phyloP scores from a whole-genome alignment of 768 basidiomycete genomes.

The Hypholoma fasciculare region DNA sequence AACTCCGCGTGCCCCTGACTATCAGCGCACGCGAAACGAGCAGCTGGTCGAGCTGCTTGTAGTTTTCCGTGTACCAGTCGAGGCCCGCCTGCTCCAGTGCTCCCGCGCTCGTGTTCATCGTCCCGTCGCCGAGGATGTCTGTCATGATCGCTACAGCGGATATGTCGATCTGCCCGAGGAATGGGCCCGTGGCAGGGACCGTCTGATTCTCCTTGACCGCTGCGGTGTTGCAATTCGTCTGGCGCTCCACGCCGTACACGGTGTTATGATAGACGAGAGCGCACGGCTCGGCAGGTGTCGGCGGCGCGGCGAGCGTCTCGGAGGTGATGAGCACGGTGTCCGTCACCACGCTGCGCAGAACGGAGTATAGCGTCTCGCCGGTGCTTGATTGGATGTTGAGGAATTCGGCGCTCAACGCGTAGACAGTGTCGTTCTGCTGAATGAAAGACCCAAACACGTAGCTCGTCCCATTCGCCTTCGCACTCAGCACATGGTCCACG shows the following conservation, averaged over 20 bases:
- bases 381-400: too few species aligned
- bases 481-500: conserved; percentile 1
- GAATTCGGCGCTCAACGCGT: too few species aligned
- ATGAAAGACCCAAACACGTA: conserved; percentile 9
- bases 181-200: conserved; percentile 5
- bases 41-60: conserved; percentile 10
- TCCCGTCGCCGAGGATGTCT: conserved; percentile 18
- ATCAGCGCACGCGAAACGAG: conserved; percentile 16
- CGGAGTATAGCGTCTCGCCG: too few species aligned
- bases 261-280: too few species aligned
- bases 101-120: conserved; percentile 4
- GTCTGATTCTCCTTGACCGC: background rate
- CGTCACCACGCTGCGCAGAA: too few species aligned
- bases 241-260: too few species aligned
- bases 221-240: too few species aligned
- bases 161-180: conserved; percentile 16
- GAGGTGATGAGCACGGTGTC: background rate
- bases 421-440: background rate
- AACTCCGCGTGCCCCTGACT: conserved; percentile 11
- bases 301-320: background rate
- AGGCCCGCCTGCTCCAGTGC: conserved; percentile 11
- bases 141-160: conserved; percentile 14
- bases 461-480: conserved; percentile 9
- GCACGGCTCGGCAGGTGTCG: background rate
- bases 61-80: conserved; percentile 12